A percentile compares a stretch with the other conserved stretches of the same genome.
Conservation (phyloP, 1,284 basidiomycete genomes). For the Austroboletus novae-zelandiae region DNA sequence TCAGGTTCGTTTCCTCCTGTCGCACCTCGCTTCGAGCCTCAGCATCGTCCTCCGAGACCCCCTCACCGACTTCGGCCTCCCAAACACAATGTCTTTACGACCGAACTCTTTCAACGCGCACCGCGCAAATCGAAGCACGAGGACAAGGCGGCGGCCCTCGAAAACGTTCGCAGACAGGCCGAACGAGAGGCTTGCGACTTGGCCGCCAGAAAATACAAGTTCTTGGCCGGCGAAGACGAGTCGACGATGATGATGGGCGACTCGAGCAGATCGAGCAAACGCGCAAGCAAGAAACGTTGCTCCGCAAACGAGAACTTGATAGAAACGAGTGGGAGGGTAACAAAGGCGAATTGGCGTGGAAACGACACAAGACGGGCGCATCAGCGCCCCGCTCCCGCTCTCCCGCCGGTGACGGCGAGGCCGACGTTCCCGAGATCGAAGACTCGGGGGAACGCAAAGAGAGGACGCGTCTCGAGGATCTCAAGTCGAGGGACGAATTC, state of each 20-base stretch:
- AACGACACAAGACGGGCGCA: conserved; percentile 54
- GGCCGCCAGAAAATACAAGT: conserved; percentile 73
- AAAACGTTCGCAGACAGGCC: conserved; percentile 56
- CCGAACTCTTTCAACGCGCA: conserved; percentile 72
- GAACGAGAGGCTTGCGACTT: conserved; percentile 72
- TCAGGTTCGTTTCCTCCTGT: conserved; percentile 52
- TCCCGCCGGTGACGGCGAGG: conserved; percentile 37
- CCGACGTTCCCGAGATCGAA: conserved; percentile 46
- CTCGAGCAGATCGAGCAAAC: conserved; percentile 47
- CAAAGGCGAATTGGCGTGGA: conserved; percentile 76
- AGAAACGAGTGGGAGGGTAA: conserved; percentile 84
- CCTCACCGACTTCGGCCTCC: conserved; percentile 81
- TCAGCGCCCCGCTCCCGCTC: conserved; percentile 24
- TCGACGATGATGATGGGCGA: conserved; percentile 41
- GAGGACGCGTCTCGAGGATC: conserved; percentile 74
- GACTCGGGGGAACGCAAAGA: conserved; percentile 73
- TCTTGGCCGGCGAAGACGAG: conserved; percentile 73
- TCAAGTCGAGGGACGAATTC: conserved; percentile 90
- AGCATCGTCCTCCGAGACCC: conserved; percentile 82
- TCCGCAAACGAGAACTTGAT: conserved; percentile 78
- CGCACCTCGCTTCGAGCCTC: background rate
- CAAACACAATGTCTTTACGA: conserved; percentile 80
- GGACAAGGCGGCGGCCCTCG: conserved; percentile 42
- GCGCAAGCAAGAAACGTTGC: conserved; percentile 58
- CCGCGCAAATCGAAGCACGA: conserved; percentile 75